Base-by-base conservation (phyloP, 1,284 basidiomycete genomes). In the Fomitopsis palustris region DNA sequence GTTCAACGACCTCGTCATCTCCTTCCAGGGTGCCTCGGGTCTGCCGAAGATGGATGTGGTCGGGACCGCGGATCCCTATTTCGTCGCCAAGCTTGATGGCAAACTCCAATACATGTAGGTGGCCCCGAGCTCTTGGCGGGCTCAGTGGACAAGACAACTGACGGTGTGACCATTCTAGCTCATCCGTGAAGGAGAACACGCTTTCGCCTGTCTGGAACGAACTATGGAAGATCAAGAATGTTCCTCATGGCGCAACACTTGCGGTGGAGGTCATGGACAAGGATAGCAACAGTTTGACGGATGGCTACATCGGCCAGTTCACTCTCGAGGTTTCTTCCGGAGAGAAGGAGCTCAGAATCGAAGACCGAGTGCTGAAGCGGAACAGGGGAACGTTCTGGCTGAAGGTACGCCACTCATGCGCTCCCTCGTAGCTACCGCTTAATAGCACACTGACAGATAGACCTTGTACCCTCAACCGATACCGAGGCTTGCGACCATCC, bases 161-260 rank as follows among this genome's bases (percentile, higher is more conserved):
- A 47, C 25, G 2, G 10, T 25, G 23, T 42, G 35, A 29, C 29
- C 38, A 21, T 19, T 31, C 21, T 57, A 91, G 89, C 53, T 92
- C 89, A 0, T 81, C 84, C 0, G 85, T 90, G 12, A 78, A 86
- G 64, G 62, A 73, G 19, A 76, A 84, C 56, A 86, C 84, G 5
- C 72, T 85, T 19, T 67, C 74, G 0, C 89, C 89, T 0, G 84
- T 88, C 25, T 91, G 89, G 89, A 87, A 92, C 65, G 89, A 90
- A 65, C 63, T 77, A 21, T 91, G 89, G 89, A 74, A 75, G 41
- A 72, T 90, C 63, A 86, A 83, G 72, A 89, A 88, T 67, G 88
- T 91, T 2, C 89, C 88, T 0, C 70, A 71, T 1, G 79, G 75
- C n/a, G 86, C 87, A 1, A 77, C 74, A 29, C 70, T 91, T 3